Base-by-base conservation (phyloP, 208 protist species). In the Herpetomonas samuelpessoai region DNA sequence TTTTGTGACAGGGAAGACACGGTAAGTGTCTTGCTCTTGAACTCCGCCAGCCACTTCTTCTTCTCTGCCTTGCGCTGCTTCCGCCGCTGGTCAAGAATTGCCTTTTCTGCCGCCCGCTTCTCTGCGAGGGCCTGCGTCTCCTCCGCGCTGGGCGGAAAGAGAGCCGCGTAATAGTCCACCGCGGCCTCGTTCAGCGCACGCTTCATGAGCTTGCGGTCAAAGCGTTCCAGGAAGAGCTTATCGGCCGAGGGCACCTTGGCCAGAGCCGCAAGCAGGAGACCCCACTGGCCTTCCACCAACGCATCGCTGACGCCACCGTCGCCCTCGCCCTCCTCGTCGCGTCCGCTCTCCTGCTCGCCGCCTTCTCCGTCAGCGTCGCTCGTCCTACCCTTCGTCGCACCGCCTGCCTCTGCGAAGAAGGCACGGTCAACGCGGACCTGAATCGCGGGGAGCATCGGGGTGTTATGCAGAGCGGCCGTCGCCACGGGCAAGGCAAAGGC, bases 401-500 rank as follows among this genome's bases (percentile, higher is more conserved):
- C 9, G 6, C 9, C 14, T 14, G 35, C 35, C 9, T 18, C 6
- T 6, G 35, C 35, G 35, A 41, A 41, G 35, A 41, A 41, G 9
- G 6, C 14, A 14, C 35, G 9, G 35, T 41, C 35, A 6, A 41
- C 35, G 9, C 35, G 6, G 9, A 41, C 9, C 35, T 14, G 35
- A 6, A 41, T 14, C 9, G 35, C 35, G 35, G 35, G 35, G 35
- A 41, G 35, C 35, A 14, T 18, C 9, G 35, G 35, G 9, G 14
- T 14, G 35, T 41, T 41, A 14, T 6, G 6, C 9, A 41, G 35
- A 14, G 35, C 35, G 35, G 35, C 35, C n/a, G n/a, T n/a, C n/a
- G n/a, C n/a, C 6, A 41, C 35, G 35, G 35, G 35, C 6, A 41
- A 14, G 35, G 35, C 35, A 14, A 41, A 99, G 14, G 94, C 96